Evolutionary conservation across 306 rosid genomes (phyloP), one percentile per base, ranked within the genome.

Genomic region (Dryas octopetala): DNA sequence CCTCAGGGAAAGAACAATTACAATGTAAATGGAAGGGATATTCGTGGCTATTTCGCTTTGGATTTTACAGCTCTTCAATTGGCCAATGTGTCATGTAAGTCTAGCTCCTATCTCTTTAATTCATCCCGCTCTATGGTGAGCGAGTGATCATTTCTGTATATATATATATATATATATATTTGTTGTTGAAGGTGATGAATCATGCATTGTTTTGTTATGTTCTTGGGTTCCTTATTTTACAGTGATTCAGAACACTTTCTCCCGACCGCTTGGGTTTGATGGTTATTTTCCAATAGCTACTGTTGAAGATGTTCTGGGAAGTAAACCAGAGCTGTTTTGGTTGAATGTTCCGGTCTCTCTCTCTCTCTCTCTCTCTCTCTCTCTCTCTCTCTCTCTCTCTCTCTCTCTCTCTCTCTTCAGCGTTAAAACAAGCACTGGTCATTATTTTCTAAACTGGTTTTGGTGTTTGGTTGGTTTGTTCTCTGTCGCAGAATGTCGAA

Each of bases 321-420:
- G 13, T 8, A 69, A 82, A 70, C 70, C 79, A 0, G 17, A 74
- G 4, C 67, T 46, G 55, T 74, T 90, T 50, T 95, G 99, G 99
- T 83, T 95, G 91, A 80, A 81, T 47, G 89, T 83, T 55, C 93
- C 80, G 96, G 99, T 93, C 50, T 80, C 68, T 67, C 68, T 48
- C 66, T 43, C 78, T 51, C 14, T 52, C 16, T 23, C 23, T 23
- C 23, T 23, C 23, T 23, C 23, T 23, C 23, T 23, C 23, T 23
- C 23, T 23, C 23, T 23, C 23, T 23, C 23, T 93, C 50, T 80
- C 68, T 67, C 68, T 48, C 66, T 43, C 78, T 51, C 14, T 52
- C 16, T 23, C 23, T 23, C 23, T 23, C 23, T 23, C 23, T 23
- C 23, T 23, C 23, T 23, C 23, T 23, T 0, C 23, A 23, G 23